These are phyloP conservation scores for Fusarium cicatricum DNA, from an alignment of 2,329 filamentous ascomycete species.

Conservation along the genomic window DNA sequence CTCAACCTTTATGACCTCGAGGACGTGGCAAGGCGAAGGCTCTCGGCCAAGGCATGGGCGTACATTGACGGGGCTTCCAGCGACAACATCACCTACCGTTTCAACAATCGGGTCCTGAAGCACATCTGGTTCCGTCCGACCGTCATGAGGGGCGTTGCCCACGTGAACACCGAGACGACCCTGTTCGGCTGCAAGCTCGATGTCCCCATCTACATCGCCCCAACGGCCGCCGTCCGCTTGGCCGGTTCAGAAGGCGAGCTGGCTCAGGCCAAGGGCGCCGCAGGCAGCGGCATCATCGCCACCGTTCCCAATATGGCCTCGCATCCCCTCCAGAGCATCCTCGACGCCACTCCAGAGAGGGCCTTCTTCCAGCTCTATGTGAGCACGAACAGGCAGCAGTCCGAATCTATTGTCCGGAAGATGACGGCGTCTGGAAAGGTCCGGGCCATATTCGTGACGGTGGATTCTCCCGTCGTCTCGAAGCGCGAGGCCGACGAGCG, in stretches of 20 bases:
- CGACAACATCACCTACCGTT: constrained; percentile 37
- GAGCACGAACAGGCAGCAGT: constrained; percentile 61
- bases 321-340: constrained; percentile 64
- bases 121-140: constrained; percentile 38
- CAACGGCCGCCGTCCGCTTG: constrained; percentile 28
- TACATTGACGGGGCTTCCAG: constrained; percentile 39
- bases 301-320: constrained; percentile 69
- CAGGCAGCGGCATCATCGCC: constrained; percentile 61
- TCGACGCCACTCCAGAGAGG: constrained; percentile 30
- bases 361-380: constrained; percentile 70
- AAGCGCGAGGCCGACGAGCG: constrained; percentile 61
- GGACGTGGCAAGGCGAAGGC: constrained; percentile 8
- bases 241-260: constrained; percentile 33
- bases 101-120: constrained; percentile 26
- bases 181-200: constrained; percentile 35
- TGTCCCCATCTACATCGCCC: constrained; percentile 35
- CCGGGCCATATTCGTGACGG: constrained; percentile 64
- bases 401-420: constrained; percentile 56
- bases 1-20: constrained; percentile 43
- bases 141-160: constrained; percentile 35
- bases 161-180: constrained; percentile 18
- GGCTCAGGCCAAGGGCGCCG: constrained; percentile 28
- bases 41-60: constrained; percentile 35
- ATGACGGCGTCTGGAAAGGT: constrained; percentile 55
- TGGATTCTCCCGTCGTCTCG: constrained; percentile 64